phyloP scores from a whole-genome alignment of 75 land plant genomes.

The Pinus taeda region DNA sequence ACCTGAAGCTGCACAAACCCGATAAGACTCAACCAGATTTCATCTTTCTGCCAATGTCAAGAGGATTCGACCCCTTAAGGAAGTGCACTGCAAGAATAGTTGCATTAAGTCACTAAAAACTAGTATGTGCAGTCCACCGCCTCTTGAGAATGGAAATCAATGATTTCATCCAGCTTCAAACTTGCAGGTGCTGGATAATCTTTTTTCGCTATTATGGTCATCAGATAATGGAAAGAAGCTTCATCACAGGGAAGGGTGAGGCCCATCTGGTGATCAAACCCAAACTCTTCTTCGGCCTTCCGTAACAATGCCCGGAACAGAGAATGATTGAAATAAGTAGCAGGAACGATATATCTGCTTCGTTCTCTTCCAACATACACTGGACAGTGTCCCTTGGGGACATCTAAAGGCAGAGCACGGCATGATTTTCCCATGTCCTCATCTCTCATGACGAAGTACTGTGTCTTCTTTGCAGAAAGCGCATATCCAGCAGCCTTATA shows the following conservation, averaged over 20 bases:
- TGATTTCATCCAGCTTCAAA: background rate
- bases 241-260: constrained; percentile 61
- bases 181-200: background rate
- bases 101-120: too few relatives aligned
- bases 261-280: constrained; percentile 57
- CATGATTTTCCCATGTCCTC: background rate
- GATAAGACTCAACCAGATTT: too few relatives aligned
- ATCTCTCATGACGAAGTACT: background rate
- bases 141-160: background rate
- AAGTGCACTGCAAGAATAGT: too few relatives aligned
- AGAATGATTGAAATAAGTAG: too few relatives aligned
- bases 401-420: background rate
- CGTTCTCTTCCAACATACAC: constrained; percentile 24
- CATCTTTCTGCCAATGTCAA: too few relatives aligned
- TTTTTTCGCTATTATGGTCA: constrained; percentile 17
- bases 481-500: background rate
- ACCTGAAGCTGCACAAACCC: too few relatives aligned
- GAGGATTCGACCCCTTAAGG: too few relatives aligned
- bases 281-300: background rate
- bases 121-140: background rate
- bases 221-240: constrained; percentile 31
- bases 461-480: background rate
- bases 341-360: too few relatives aligned
- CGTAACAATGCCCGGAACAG: too few relatives aligned
- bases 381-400: constrained; percentile 20